Evolutionary conservation across 164 flowering plant genomes (phyloP), one percentile per base, ranked within the genome.

Genomic region (Umbilicus rupestris): DNA sequence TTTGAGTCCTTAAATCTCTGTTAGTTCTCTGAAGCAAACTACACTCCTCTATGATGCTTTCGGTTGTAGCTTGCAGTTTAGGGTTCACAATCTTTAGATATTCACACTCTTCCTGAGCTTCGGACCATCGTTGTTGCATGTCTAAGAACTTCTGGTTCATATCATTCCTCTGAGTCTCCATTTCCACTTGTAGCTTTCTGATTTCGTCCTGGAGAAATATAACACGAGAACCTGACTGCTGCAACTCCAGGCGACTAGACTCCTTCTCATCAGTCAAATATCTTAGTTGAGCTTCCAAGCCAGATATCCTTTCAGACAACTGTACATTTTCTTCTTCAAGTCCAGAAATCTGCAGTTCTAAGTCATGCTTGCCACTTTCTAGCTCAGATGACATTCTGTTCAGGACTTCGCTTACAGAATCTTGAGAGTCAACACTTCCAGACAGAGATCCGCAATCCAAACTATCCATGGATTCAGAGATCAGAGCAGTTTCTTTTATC

Each of bases 251-350:
- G 58, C 75, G 80, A 68, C 71, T 66, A 11, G 81, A 73, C 73
- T 83, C 88, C 64, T 69, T 86, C 69, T 83, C 90, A 73, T 83
- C 78, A 39, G 81, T 82, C 71, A 90, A 67, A 62, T 80, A 78
- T 70, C 84, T 76, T 42, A 84, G 47, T 72, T 85, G 92, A 75
- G 85, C 81, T 74, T 90, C 92, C 78, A 88, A 44, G 52, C 82
- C 89, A 68, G 85, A 89, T 64, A 89, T 76, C 55, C 83, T 68
- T 72, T 83, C 88, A 29, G 82, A 83, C 63, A 87, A 70, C 65
- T 79, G 79, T 52, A 83, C 39, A 69, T 87, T 90, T 75, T 90
- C 96, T 65, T 79, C 79, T 79, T 85, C 90, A 67, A 87, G 68
- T 62, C 78, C 86, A 47, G 79, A 79, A 45, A 87, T 65, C 33